Evolutionary conservation across 2,329 filamentous ascomycete genomes (phyloP).

Genomic region (Aspergillus pseudotamarii): DNA sequence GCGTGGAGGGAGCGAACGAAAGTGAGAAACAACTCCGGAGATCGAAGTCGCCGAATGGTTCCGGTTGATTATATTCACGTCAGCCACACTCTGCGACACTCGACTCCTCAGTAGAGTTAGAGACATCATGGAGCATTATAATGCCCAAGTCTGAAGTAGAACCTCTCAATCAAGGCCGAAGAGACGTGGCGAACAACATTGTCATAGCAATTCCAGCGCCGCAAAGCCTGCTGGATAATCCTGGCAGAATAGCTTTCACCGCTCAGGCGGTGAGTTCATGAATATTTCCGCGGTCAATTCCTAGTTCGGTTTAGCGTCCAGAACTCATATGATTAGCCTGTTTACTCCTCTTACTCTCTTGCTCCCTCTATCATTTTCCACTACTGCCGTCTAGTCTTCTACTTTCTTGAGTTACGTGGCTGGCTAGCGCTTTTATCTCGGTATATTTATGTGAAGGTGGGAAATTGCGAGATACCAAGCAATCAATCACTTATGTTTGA

Average conservation of each 20-base stretch:
- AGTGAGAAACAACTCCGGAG: constrained; percentile 4
- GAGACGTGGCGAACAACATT: not conserved
- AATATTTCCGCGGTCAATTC: not conserved
- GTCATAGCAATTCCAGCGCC: not conserved
- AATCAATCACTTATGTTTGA: not conserved
- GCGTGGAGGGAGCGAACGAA: not conserved
- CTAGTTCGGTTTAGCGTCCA: not conserved
- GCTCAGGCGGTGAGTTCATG: not conserved
- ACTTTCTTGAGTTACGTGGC: not conserved
- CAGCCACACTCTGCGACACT: constrained; percentile 11
- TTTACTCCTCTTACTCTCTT: not conserved
- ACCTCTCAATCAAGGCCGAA: not conserved
- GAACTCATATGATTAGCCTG: not conserved
- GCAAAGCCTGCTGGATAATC: constrained; percentile 13
- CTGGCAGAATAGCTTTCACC: constrained; percentile 6
- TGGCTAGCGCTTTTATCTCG: not conserved
- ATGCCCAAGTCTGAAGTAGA: constrained; percentile 8
- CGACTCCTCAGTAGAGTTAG: constrained; percentile 27
- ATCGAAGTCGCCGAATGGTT: not conserved
- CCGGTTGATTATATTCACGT: constrained; percentile 2
- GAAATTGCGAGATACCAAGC: not conserved
- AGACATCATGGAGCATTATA: constrained; percentile 23
- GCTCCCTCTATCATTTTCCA: not conserved
- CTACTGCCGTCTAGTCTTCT: not conserved
- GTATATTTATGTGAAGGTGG: not conserved